Conservation (phyloP, 805 yeast species). For the Candida silvicultrix region DNA sequence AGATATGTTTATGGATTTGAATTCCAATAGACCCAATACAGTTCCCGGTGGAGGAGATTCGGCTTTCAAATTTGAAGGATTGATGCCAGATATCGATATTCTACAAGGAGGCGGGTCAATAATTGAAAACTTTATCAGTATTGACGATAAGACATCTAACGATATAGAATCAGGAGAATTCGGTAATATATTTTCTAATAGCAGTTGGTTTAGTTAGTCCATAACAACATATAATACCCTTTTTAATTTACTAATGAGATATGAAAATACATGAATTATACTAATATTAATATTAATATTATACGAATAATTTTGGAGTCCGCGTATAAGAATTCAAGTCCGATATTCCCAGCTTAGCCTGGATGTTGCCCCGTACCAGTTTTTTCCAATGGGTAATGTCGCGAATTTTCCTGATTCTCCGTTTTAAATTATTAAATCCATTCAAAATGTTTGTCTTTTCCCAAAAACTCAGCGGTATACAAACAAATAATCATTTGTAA, state of each 20-base stretch:
- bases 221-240: too few relatives aligned
- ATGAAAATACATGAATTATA: too few relatives aligned
- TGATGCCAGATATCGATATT: background rate
- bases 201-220: conserved; percentile 20
- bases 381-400: background rate
- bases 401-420: background rate
- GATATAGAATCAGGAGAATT: conserved; percentile 10
- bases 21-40: background rate
- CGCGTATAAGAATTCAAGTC: too few relatives aligned
- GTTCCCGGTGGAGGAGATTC: background rate
- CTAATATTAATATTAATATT: too few relatives aligned
- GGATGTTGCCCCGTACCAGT: too few relatives aligned
- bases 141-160: background rate
- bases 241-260: background rate
- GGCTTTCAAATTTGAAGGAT: background rate
- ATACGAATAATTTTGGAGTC: too few relatives aligned
- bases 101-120: background rate
- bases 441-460: too few relatives aligned
- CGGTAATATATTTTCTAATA: conserved; percentile 13
- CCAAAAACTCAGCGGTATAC: background rate
- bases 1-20: background rate
- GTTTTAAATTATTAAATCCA: background rate
- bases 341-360: background rate
- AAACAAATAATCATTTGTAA: too few relatives aligned
- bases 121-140: background rate